Evolutionary conservation across 345 rosid species (phyloP).

Genomic region (Garcia nutans): DNA sequence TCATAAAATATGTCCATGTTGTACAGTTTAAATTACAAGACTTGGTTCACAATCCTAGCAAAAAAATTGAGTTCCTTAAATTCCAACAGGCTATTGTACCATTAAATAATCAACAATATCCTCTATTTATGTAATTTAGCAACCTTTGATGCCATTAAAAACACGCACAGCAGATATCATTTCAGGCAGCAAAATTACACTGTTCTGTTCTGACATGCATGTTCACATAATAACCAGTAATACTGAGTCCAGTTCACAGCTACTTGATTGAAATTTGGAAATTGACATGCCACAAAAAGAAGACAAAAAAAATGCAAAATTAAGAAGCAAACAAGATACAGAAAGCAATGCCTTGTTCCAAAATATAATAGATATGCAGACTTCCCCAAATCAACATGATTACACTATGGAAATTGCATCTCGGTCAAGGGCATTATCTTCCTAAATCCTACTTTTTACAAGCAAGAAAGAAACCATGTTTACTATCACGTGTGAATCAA

Average conservation of each 20-base stretch:
- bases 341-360: not conserved
- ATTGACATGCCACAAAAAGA: not conserved
- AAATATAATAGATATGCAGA: not conserved
- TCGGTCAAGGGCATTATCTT: not conserved
- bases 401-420: not conserved
- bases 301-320: not conserved
- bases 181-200: not conserved
- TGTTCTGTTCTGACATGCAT: not conserved
- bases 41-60: not conserved
- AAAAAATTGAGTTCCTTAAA: not conserved
- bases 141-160: not conserved
- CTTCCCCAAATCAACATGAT: not conserved
- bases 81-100: not conserved
- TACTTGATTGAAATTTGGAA: not conserved
- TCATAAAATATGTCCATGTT: not conserved
- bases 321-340: not conserved
- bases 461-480: not conserved
- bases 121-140: not conserved
- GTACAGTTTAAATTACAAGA: not conserved
- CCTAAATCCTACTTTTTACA: not conserved
- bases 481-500: not conserved
- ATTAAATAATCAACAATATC: constrained; percentile 1
- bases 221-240: not conserved
- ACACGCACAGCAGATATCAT: not conserved
- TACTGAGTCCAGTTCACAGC: not conserved